A percentile compares a stretch with the other conserved stretches of the same genome.
Conservation (phyloP, 805 yeast species). For the Saturnispora kantuleensis region DNA sequence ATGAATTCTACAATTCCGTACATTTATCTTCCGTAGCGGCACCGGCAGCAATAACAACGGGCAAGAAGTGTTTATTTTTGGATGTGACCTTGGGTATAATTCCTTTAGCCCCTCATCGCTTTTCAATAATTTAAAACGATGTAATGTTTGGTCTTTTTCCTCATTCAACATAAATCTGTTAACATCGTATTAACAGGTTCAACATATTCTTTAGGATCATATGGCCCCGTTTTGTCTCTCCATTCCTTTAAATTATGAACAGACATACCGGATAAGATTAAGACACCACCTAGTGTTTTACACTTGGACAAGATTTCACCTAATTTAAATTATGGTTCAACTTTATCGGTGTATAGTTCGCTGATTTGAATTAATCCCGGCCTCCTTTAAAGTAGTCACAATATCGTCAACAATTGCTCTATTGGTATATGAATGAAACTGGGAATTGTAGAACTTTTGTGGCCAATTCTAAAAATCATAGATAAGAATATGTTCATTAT, state of each 20-base stretch:
- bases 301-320: constrained; percentile 46
- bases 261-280: constrained; percentile 66
- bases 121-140: constrained; percentile 28
- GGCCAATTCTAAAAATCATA: constrained; percentile 77
- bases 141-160: constrained; percentile 24
- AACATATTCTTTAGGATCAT: constrained; percentile 35
- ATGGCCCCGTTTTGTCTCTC: constrained; percentile 20
- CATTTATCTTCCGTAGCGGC: constrained; percentile 37
- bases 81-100: constrained; percentile 46
- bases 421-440: constrained; percentile 45
- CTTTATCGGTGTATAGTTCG: constrained; percentile 31
- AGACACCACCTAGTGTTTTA: constrained; percentile 41
- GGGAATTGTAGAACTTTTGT: constrained; percentile 46
- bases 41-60: constrained; percentile 51
- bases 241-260: constrained; percentile 64
- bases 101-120: constrained; percentile 18
- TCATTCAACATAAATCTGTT: constrained; percentile 23
- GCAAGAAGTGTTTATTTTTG: constrained; percentile 64
- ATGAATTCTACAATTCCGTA: constrained; percentile 37
- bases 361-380: constrained; percentile 45
- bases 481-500: constrained; percentile 42
- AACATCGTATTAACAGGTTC: constrained; percentile 41
- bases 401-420: constrained; percentile 35
- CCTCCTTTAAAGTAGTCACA: constrained; percentile 28
- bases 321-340: constrained; percentile 36